These are phyloP conservation scores for Microascus cirrosus DNA, from an alignment of 2,329 filamentous ascomycete species.

Conservation along the genomic window DNA sequence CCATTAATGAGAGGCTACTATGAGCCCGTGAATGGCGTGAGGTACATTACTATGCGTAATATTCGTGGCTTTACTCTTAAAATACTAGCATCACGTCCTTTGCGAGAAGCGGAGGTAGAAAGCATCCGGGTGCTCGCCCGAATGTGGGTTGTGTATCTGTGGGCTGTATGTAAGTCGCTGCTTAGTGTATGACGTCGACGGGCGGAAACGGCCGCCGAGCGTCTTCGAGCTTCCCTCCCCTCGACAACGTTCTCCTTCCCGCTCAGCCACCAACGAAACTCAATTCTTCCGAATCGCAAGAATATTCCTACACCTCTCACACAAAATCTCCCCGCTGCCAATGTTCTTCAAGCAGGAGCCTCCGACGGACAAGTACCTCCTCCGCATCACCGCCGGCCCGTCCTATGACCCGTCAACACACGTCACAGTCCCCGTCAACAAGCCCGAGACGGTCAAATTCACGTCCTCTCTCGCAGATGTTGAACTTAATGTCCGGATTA, in stretches of 20 bases:
- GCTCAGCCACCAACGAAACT: background rate
- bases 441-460: conserved; percentile 48
- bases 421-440: conserved; percentile 65
- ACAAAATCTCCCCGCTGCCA: background rate
- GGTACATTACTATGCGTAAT: background rate
- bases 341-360: background rate
- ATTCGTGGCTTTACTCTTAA: too few species aligned
- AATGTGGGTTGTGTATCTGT: background rate
- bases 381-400: conserved; percentile 73
- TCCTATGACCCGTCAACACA: conserved; percentile 66
- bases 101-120: too few species aligned
- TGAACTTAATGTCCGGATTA: conserved; percentile 64
- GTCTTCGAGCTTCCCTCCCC: background rate
- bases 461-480: conserved; percentile 52
- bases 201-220: background rate
- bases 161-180: background rate
- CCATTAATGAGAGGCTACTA: background rate
- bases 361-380: conserved; percentile 45
- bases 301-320: background rate
- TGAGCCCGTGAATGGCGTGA: background rate
- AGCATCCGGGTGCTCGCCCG: too few species aligned
- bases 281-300: background rate
- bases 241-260: background rate
- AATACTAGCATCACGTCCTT: too few species aligned
- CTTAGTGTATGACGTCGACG: background rate